Percentiles rank a stretch among this genome's conserved stretches.
Conservation (phyloP, 805 yeast genomes). For the Diddensiella santjacobensis region DNA sequence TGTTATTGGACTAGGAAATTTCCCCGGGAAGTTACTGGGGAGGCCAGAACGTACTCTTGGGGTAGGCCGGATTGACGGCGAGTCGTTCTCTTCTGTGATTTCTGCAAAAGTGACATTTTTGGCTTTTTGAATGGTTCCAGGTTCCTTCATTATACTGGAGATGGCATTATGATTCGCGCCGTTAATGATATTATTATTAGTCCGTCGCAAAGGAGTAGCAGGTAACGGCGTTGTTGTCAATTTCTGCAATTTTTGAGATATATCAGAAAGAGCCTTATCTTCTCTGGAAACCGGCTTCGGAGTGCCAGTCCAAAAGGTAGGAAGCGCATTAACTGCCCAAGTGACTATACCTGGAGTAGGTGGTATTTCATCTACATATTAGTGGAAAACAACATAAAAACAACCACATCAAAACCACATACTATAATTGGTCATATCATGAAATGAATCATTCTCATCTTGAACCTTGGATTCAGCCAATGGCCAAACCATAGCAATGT, state of each 20-base stretch:
- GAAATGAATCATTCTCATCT: not conserved
- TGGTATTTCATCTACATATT: slow-evolving; percentile 11
- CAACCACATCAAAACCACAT: not conserved
- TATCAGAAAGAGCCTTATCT: slow-evolving; percentile 5
- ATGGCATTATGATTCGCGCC: not conserved
- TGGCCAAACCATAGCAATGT: too few species aligned
- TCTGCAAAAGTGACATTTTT: slow-evolving; percentile 21
- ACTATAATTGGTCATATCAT: not conserved
- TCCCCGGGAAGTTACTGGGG: slow-evolving; percentile 23
- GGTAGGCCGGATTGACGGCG: not conserved
- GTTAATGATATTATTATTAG: not conserved
- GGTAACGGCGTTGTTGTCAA: not conserved
- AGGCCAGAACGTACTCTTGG: slow-evolving; percentile 20
- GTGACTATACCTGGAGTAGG: slow-evolving; percentile 23
- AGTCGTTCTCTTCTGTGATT: not conserved
- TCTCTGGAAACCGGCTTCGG: slow-evolving; percentile 15
- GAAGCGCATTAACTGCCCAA: slow-evolving; percentile 24
- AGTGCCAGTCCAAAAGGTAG: slow-evolving; percentile 22
- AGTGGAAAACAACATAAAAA: not conserved
- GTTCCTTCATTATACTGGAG: slow-evolving; percentile 20
- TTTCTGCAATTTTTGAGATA: not conserved
- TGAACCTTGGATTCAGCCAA: too few species aligned
- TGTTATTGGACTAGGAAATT: slow-evolving; percentile 24
- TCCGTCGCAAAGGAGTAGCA: slow-evolving; percentile 3
- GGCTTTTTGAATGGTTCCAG: slow-evolving; percentile 18